Base-by-base conservation (phyloP, 2,329 filamentous ascomycete genomes). In the Sclerotinia glacialis region DNA sequence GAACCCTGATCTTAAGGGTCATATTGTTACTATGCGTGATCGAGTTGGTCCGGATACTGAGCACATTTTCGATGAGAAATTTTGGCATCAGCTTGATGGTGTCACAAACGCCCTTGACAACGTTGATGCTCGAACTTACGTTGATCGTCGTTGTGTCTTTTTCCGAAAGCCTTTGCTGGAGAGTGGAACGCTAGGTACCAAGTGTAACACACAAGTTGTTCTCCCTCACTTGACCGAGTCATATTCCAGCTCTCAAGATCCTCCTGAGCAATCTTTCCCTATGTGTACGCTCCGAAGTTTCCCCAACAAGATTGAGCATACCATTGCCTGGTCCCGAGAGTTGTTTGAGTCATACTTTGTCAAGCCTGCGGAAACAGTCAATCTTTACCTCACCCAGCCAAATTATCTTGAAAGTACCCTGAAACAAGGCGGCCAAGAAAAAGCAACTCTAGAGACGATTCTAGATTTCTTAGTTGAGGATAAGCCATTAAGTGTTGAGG, bases 261-360 rank as follows among this genome's bases (percentile, higher is more conserved):
- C 95, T 1, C 95, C 95, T 0, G 96, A 99, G 83, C 93, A 97
- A 81, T 96, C 95, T 0, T 98, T 99, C 84, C 95, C 95, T 0
- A 98, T 98, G 93, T 99, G 95, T 79, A 98, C 95, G 6, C 85
- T 99, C 69, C 88, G 92, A 76, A 97, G 93, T 79, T 99, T 99
- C 83, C 95, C 95, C 67, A 99, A 99, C 83, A 90, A 90, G 75
- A 99, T 99, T 74, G 93, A 99, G 80, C 95, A 99, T 79, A 98
- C 95, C 0, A 99, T 99, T 77, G 95, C 95, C 3, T 99, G 95
- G 95, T 89, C 93, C 49, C 92, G 96, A 74, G 95, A 98, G 78
- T 85, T 97, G 71, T 99, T 99, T 80, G 93, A 98, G 80, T 89
- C 89, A 37, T 92, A 89, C 72, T 99, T 98, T 74, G 93, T 96